Evolutionary conservation across 2,329 filamentous ascomycete species (phyloP).

Genomic region (Monosporascus ibericus): DNA sequence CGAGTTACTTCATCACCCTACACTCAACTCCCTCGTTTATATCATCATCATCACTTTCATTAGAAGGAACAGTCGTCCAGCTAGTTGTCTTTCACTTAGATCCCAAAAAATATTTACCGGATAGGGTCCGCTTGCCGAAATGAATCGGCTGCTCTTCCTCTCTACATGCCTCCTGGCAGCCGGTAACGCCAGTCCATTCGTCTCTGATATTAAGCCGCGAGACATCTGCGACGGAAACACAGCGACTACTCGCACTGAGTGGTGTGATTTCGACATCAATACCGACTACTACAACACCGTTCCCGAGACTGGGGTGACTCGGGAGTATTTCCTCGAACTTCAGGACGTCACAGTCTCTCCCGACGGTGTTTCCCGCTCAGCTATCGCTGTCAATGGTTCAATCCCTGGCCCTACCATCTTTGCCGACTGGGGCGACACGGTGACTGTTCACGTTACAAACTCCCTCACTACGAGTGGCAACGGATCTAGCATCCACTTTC

Average conservation of each 20-base stretch:
- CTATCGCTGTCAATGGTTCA: slow-evolving; percentile 33
- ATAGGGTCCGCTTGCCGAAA: too few relatives aligned
- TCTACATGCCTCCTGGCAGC: too few relatives aligned
- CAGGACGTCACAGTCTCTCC: slow-evolving; percentile 26
- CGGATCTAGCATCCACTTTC: slow-evolving; percentile 57
- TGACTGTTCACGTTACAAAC: slow-evolving; percentile 51
- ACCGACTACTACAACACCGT: slow-evolving; percentile 28
- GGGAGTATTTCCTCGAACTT: slow-evolving; percentile 32
- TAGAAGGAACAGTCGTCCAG: too few relatives aligned
- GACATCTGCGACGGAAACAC: slow-evolving; percentile 14
- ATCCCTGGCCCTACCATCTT: slow-evolving; percentile 26
- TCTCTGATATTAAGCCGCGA: too few relatives aligned
- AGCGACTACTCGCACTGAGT: slow-evolving; percentile 20
- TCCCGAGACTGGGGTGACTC: slow-evolving; percentile 34
- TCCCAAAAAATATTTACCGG: too few relatives aligned
- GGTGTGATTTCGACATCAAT: slow-evolving; percentile 36
- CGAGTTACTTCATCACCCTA: too few relatives aligned
- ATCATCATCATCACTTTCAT: too few relatives aligned
- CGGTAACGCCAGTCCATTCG: too few relatives aligned
- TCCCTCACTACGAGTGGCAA: slow-evolving; percentile 40
- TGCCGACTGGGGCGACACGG: slow-evolving; percentile 43
- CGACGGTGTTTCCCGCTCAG: slow-evolving; percentile 31
- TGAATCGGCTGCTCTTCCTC: too few relatives aligned
- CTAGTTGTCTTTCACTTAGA: too few relatives aligned
- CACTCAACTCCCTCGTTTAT: too few relatives aligned